phyloP scores from a whole-genome alignment of 768 basidiomycete species.

The Leucosporidium scottii region DNA sequence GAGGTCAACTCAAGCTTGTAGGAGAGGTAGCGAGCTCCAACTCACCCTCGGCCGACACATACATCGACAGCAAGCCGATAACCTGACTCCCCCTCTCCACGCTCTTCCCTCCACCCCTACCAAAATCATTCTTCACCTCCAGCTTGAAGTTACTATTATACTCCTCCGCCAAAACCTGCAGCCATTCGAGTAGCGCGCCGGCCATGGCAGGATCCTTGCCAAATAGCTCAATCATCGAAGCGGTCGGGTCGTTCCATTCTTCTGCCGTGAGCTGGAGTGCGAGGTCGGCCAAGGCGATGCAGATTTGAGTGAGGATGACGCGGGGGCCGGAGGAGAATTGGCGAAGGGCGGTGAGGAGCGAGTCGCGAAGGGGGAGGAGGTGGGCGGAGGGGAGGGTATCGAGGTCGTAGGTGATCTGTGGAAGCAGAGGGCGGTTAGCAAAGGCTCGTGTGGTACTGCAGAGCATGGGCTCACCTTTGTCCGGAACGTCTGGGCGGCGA shows the following conservation, averaged over 20 bases:
- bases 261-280: constrained; percentile 68
- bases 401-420: constrained; percentile 89
- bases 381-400: constrained; percentile 70
- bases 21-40: background rate
- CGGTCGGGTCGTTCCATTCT: constrained; percentile 73
- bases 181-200: constrained; percentile 73
- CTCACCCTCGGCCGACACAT: constrained; percentile 78
- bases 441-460: constrained; percentile 8
- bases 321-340: constrained; percentile 62
- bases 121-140: constrained; percentile 30
- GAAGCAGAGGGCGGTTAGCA: constrained; percentile 22
- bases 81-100: constrained; percentile 60
- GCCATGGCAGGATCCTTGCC: constrained; percentile 79
- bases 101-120: constrained; percentile 45
- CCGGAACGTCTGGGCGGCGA: constrained; percentile 94
- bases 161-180: constrained; percentile 88
- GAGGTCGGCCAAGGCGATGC: constrained; percentile 79
- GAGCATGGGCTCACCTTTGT: constrained; percentile 83
- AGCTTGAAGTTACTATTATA: constrained; percentile 56
- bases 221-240: constrained; percentile 72
- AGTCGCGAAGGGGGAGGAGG: constrained; percentile 74
- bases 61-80: constrained; percentile 72
- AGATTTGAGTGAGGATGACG: constrained; percentile 79
- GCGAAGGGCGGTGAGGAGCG: constrained; percentile 68
- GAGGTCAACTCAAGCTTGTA: background rate